These are phyloP conservation scores for Cerrena zonata DNA, from an alignment of 1,284 basidiomycete species.

Conservation along the genomic window DNA sequence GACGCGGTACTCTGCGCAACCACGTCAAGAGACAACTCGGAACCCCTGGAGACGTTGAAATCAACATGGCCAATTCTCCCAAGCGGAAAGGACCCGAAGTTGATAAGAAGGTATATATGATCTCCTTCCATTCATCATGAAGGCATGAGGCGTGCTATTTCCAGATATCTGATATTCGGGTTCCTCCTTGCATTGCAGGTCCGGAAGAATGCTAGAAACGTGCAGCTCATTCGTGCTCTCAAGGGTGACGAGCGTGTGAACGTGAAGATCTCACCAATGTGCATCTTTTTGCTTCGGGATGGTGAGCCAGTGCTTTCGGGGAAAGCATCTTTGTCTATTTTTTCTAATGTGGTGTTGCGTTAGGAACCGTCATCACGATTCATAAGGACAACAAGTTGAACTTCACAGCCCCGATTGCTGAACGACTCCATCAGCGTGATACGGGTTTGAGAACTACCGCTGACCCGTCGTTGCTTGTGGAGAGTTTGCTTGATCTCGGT, in stretches of 20 bases:
- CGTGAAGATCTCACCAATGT: conserved; percentile 55
- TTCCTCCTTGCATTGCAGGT: conserved; percentile 1
- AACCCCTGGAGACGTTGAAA: not conserved
- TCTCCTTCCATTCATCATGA: not conserved
- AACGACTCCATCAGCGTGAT: conserved; percentile 50
- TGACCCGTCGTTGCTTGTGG: conserved; percentile 56
- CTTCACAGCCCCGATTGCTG: conserved; percentile 51
- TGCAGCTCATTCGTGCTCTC: conserved; percentile 40
- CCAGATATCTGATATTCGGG: too few relatives aligned
- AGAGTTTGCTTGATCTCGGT: conserved; percentile 61
- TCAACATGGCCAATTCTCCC: conserved; percentile 3
- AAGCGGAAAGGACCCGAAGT: not conserved
- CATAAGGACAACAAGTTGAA: conserved; percentile 39
- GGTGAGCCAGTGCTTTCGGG: conserved; percentile 39
- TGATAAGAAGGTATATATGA: conserved; percentile 11
- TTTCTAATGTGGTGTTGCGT: not conserved
- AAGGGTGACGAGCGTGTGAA: conserved; percentile 57
- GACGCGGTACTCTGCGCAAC: conserved; percentile 12
- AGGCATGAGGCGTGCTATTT: too few relatives aligned
- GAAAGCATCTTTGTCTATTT: not conserved
- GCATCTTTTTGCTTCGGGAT: conserved; percentile 59
- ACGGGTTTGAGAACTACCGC: conserved; percentile 54
- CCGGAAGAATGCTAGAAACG: conserved; percentile 21
- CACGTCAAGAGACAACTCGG: conserved; percentile 10
- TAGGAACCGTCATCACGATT: conserved; percentile 60